Conservation (phyloP, 2,329 filamentous ascomycete species). For the Fusarium austroafricanum region DNA sequence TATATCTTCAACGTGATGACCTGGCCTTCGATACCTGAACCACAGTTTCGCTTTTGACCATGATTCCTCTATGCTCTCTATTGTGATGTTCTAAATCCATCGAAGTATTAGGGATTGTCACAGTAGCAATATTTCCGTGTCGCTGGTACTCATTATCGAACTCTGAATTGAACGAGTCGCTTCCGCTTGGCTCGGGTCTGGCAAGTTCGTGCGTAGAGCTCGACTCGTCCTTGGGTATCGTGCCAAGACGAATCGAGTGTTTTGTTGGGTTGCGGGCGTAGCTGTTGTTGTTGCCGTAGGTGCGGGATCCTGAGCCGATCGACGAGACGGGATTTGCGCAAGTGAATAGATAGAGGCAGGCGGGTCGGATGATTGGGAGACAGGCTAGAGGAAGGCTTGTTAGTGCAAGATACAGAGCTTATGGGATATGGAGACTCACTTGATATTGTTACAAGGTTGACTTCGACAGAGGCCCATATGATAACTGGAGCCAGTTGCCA, state of each 20-base stretch:
- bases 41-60: conserved; percentile 39
- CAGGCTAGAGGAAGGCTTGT: conserved; percentile 18
- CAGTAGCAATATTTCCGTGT: conserved; percentile 16
- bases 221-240: conserved; percentile 19
- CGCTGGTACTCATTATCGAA: conserved; percentile 22
- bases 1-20: background rate
- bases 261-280: conserved; percentile 27
- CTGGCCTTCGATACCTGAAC: conserved; percentile 9
- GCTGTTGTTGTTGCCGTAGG: background rate
- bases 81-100: background rate
- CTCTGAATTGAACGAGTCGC: conserved; percentile 15
- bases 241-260: conserved; percentile 29
- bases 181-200: background rate
- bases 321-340: conserved; percentile 9
- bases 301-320: conserved; percentile 8
- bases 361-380: conserved; percentile 39
- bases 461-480: conserved; percentile 41
- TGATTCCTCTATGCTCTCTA: conserved; percentile 8
- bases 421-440: background rate
- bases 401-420: rapidly evolving
- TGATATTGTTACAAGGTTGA: conserved; percentile 40
- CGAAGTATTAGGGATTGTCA: background rate
- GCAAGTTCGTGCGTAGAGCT: conserved; percentile 40
- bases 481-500: conserved; percentile 34
- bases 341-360: conserved; percentile 32